These are phyloP conservation scores for Cryphonectria radicalis DNA, from an alignment of 2,329 filamentous ascomycete species.

Conservation along the genomic window DNA sequence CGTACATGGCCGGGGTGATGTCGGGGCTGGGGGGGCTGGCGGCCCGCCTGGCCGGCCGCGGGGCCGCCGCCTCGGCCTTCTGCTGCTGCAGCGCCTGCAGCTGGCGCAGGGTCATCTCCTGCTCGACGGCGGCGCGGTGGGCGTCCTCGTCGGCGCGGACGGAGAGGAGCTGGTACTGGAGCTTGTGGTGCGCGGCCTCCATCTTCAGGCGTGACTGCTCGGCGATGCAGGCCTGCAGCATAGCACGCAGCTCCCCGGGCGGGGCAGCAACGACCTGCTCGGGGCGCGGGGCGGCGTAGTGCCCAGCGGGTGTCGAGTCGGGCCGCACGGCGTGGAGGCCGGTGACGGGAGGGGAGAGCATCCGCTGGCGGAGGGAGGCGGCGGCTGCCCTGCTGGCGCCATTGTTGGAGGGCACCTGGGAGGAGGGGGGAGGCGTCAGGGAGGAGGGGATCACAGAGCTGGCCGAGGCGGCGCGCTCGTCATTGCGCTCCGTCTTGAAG, in stretches of 20 bases:
- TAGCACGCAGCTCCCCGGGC: conserved; percentile 58
- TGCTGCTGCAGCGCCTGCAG: conserved; percentile 80
- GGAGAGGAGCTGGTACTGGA: conserved; percentile 83
- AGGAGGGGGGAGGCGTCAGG: conserved; percentile 61
- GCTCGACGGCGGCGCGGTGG: conserved; percentile 86
- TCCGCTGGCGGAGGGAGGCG: conserved; percentile 51
- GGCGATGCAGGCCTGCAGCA: conserved; percentile 58
- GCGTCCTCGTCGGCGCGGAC: conserved; percentile 85
- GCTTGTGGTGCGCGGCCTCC: conserved; percentile 85
- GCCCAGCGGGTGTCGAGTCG: conserved; percentile 37
- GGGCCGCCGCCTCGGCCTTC: conserved; percentile 13
- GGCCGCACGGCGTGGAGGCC: conserved; percentile 41
- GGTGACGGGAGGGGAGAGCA: conserved; percentile 61
- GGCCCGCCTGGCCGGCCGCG: conserved; percentile 46
- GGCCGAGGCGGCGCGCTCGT: conserved; percentile 44
- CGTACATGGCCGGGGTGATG: conserved; percentile 57
- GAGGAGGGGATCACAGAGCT: conserved; percentile 59
- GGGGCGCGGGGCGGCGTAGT: conserved; percentile 52
- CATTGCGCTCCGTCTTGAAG: conserved; percentile 55
- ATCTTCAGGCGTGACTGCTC: conserved; percentile 71
- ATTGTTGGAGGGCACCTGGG: conserved; percentile 47
- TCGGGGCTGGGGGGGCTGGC: conserved; percentile 56
- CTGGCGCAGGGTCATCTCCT: conserved; percentile 87
- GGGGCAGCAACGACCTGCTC: conserved; percentile 58
- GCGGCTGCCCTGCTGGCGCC: conserved; percentile 38